These are phyloP conservation scores for Xylariaceae sp. DNA, from an alignment of 2,329 filamentous ascomycete genomes.

Conservation along the genomic window DNA sequence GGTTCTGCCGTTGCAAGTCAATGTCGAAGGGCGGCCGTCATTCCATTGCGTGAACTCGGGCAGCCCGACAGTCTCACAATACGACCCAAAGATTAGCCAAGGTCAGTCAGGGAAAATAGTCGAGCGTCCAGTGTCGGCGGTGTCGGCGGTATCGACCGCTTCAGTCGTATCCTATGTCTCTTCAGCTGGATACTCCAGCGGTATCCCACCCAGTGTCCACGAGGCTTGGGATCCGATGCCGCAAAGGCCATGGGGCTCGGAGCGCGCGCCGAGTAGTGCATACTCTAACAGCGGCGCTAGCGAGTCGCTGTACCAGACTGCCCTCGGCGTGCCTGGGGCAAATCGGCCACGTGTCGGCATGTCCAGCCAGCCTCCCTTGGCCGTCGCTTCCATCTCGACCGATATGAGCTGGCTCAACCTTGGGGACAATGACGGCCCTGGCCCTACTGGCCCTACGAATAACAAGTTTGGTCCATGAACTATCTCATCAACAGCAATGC, in stretches of 20 bases:
- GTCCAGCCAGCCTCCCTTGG: constrained; percentile 46
- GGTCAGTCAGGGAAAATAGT: constrained; percentile 58
- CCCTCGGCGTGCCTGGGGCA: constrained; percentile 31
- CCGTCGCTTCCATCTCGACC: constrained; percentile 45
- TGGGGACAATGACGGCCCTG: constrained; percentile 53
- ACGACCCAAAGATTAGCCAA: constrained; percentile 46
- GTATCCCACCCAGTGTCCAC: constrained; percentile 58
- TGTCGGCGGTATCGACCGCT: constrained; percentile 45
- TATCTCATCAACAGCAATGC: too few relatives aligned
- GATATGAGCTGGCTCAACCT: constrained; percentile 82
- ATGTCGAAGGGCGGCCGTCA: constrained; percentile 46
- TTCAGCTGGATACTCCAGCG: constrained; percentile 56
- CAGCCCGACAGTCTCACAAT: constrained; percentile 64
- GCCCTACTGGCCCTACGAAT: too few relatives aligned
- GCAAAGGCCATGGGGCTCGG: constrained; percentile 43
- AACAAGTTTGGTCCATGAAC: too few relatives aligned
- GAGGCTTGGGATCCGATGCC: constrained; percentile 49
- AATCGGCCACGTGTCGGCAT: constrained; percentile 32
- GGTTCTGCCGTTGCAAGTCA: constrained; percentile 63
- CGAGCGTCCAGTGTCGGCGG: constrained; percentile 49
- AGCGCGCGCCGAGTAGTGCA: constrained; percentile 47
- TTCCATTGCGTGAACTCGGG: constrained; percentile 63
- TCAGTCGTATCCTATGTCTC: constrained; percentile 39
- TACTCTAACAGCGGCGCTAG: constrained; percentile 38
- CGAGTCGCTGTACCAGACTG: constrained; percentile 37